These are phyloP conservation scores for Metschnikowia peoriensis DNA, from an alignment of 805 yeast genomes.

Conservation along the genomic window DNA sequence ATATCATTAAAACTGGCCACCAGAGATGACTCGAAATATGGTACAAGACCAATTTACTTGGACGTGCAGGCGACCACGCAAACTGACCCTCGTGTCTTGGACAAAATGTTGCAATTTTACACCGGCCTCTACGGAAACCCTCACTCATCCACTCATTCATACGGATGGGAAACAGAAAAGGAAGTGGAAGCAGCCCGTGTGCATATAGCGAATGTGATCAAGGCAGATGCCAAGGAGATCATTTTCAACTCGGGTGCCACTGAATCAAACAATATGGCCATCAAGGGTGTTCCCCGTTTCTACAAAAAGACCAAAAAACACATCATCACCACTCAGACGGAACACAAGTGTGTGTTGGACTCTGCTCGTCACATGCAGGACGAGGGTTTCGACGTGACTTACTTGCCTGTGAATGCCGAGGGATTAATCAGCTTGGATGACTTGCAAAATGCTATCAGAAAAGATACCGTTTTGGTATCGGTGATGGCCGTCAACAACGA, in stretches of 20 bases:
- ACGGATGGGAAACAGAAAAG: slow-evolving; percentile 98
- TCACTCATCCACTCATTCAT: slow-evolving; percentile 93
- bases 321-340: slow-evolving; percentile 94
- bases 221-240: slow-evolving; percentile 95
- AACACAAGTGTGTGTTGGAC: slow-evolving; percentile 98
- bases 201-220: slow-evolving; percentile 77
- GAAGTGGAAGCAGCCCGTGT: slow-evolving; percentile 86
- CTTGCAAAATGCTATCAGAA: slow-evolving; percentile 78
- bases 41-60: slow-evolving; percentile 87
- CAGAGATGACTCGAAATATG: slow-evolving; percentile 48
- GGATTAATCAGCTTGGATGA: slow-evolving; percentile 80
- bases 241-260: slow-evolving; percentile 98
- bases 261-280: slow-evolving; percentile 90
- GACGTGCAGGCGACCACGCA: slow-evolving; percentile 99
- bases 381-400: slow-evolving; percentile 96
- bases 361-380: slow-evolving; percentile 93
- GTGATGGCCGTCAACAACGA: slow-evolving; percentile 98
- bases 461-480: slow-evolving; percentile 87
- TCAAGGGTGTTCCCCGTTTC: slow-evolving; percentile 95
- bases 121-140: slow-evolving; percentile 98
- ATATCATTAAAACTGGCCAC: slow-evolving; percentile 43
- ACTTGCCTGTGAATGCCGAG: slow-evolving; percentile 75
- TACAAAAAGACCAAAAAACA: slow-evolving; percentile 88
- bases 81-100: slow-evolving; percentile 93
- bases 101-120: slow-evolving; percentile 77